Percentiles rank a stretch among this genome's conserved stretches.
These are phyloP conservation scores for Paecilomyces formosus DNA, from an alignment of 2,329 filamentous ascomycete genomes.

Conservation along the genomic window DNA sequence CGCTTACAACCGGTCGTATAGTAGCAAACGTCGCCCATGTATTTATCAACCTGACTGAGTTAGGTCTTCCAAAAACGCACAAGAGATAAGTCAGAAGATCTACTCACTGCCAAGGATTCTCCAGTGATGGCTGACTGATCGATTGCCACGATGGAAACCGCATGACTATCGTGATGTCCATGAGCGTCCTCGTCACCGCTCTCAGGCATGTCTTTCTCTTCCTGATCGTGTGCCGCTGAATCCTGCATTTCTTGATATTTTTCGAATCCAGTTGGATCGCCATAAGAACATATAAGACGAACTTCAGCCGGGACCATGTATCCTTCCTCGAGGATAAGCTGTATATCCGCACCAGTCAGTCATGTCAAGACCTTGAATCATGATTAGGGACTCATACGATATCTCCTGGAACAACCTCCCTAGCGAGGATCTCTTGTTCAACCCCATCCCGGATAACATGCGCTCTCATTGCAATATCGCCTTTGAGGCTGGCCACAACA, in stretches of 20 bases:
- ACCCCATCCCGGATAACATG: slow-evolving; percentile 56
- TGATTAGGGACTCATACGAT: slow-evolving; percentile 44
- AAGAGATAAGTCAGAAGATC: background rate
- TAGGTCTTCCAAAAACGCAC: background rate
- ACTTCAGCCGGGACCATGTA: slow-evolving; percentile 59
- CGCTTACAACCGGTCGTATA: slow-evolving; percentile 72
- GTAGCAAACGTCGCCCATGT: slow-evolving; percentile 64
- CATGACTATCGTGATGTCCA: slow-evolving; percentile 54
- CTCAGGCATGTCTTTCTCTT: slow-evolving; percentile 33
- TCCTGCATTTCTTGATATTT: slow-evolving; percentile 55
- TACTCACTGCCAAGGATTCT: slow-evolving; percentile 67
- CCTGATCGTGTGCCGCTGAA: slow-evolving; percentile 47
- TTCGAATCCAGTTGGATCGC: slow-evolving; percentile 55
- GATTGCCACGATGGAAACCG: slow-evolving; percentile 52
- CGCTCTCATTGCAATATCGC: slow-evolving; percentile 66
- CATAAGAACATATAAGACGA: slow-evolving; percentile 62
- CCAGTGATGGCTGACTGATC: slow-evolving; percentile 71
- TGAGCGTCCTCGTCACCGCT: slow-evolving; percentile 46
- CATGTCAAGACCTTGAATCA: background rate
- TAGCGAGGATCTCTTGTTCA: slow-evolving; percentile 56
- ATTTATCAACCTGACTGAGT: slow-evolving; percentile 8
- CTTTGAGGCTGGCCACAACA: slow-evolving; percentile 62
- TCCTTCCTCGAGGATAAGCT: slow-evolving; percentile 62
- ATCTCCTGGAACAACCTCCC: slow-evolving; percentile 65
- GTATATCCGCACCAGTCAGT: slow-evolving; percentile 4